Evolutionary conservation across 2,329 filamentous ascomycete genomes (phyloP).

Genomic region (Alternaria triticimaculans): DNA sequence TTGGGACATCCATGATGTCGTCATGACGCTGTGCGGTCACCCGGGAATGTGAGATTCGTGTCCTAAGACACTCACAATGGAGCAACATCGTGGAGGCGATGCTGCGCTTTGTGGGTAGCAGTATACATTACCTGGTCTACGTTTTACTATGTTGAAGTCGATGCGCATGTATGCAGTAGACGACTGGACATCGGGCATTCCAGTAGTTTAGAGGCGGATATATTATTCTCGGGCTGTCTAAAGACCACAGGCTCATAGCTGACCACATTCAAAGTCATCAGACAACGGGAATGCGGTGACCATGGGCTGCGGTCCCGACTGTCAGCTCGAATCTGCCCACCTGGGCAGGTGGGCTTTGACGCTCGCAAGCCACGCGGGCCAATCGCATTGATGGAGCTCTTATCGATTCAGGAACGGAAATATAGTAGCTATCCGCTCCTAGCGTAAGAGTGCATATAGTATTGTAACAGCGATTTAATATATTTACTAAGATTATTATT

Average conservation of each 20-base stretch:
- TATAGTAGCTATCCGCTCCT: accelerated
- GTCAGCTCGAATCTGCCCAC: neutral
- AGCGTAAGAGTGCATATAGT: neutral
- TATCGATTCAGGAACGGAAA: neutral
- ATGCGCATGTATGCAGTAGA: too few relatives aligned
- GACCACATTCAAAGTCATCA: neutral
- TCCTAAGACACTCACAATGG: neutral
- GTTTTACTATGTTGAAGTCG: neutral
- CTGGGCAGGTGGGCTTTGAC: neutral
- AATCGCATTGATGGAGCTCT: neutral
- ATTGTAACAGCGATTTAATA: too few relatives aligned
- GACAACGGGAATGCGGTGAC: neutral
- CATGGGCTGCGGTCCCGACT: neutral
- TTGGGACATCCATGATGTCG: neutral
- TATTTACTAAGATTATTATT: too few relatives aligned
- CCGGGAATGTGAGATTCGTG: too few relatives aligned
- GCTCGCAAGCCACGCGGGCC: neutral
- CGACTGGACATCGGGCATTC: too few relatives aligned
- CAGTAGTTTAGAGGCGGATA: too few relatives aligned
- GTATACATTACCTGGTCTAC: neutral
- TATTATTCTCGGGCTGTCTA: too few relatives aligned
- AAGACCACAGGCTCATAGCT: neutral
- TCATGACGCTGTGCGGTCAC: neutral
- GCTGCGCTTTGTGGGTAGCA: neutral
- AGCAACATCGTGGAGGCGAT: neutral